Evolutionary conservation across 2,329 filamentous ascomycete genomes (phyloP), one percentile per base, ranked within the genome.

Genomic region (Drechslera avenae): DNA sequence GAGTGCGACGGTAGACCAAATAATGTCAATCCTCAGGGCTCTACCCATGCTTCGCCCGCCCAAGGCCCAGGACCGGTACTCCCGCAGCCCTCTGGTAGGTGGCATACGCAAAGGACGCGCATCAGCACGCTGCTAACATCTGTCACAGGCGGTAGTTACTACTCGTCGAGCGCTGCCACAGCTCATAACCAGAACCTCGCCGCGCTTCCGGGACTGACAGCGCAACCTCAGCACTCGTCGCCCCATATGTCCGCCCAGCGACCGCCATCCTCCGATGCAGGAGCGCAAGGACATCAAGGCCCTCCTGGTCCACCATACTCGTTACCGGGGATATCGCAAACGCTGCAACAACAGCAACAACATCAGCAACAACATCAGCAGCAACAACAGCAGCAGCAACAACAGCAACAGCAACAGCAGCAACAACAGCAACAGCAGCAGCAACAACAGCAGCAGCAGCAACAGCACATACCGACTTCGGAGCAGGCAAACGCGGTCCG

Each of bases 281-380:
- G 73, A 56, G 66, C 67, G 44, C 75, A 73, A 48, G 56, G 51
- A 42, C 62, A 61, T 33, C 70, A 72, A 50, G 58, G 61, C 12
- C 56, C 67, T 16, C 74, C 74, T 46, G 74, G 67, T 7, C 63
- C 75, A n/a, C 67, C 67, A 33, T 79, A 78, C 53, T 73, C 75
- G 17, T 59, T 79, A 36, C 77, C 76, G 7, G 74, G 71, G 39
- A 74, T 79, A 53, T 76, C 71, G 40, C 77, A 79, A 63, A 76
- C 75, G 8, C 73, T 74, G 17, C 60, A 61, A 35, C 60, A 63
- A 8, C 55, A 52, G n/a, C 70, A 68, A 35, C 63, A 32, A 17
- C 44, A 39, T 9, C 28, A 16, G 28, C 34, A 39, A 52, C 49
- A 46, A 28, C 70, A 73, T 14, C 70, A 71, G 45, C 65, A 73